Conservation (phyloP, 2,329 filamentous ascomycete genomes). For the Verruconis gallopava region DNA sequence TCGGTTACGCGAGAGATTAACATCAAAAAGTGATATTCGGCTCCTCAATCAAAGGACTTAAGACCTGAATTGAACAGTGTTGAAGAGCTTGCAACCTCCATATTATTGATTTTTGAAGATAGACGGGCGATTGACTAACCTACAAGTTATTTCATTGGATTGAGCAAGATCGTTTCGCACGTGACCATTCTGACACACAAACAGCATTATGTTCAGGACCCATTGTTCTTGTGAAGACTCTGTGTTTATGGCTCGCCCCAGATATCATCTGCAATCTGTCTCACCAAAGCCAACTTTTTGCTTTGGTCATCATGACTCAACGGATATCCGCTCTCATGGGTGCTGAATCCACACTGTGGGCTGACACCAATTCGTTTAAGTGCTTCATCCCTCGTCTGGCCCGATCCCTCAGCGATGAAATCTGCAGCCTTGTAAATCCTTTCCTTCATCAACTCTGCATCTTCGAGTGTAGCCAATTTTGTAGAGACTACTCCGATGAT, state of each 20-base stretch:
- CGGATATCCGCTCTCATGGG: slow-evolving; percentile 7
- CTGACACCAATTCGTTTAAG: slow-evolving; percentile 55
- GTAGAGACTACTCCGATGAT: slow-evolving; percentile 34
- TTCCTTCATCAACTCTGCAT: slow-evolving; percentile 33
- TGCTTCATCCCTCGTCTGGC: slow-evolving; percentile 51
- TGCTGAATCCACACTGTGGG: slow-evolving; percentile 54
- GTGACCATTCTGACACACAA: too few relatives aligned
- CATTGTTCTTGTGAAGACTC: too few relatives aligned
- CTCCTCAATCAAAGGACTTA: too few relatives aligned
- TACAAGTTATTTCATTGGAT: too few relatives aligned
- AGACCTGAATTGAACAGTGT: too few relatives aligned
- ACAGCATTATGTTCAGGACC: too few relatives aligned
- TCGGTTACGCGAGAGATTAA: too few relatives aligned
- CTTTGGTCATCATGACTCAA: slow-evolving; percentile 8
- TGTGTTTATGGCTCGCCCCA: slow-evolving; percentile 8
- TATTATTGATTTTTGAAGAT: too few relatives aligned
- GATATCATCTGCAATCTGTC: slow-evolving; percentile 10
- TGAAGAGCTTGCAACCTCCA: too few relatives aligned
- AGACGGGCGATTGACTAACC: too few relatives aligned
- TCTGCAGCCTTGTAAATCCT: slow-evolving; percentile 42
- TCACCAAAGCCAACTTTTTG: slow-evolving; percentile 7
- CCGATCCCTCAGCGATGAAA: slow-evolving; percentile 55
- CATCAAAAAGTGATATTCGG: too few relatives aligned
- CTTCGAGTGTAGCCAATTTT: slow-evolving; percentile 33
- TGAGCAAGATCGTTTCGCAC: too few relatives aligned